phyloP scores from a whole-genome alignment of 2,329 filamentous ascomycete genomes.

The Fusarium pseudoanthophilum region DNA sequence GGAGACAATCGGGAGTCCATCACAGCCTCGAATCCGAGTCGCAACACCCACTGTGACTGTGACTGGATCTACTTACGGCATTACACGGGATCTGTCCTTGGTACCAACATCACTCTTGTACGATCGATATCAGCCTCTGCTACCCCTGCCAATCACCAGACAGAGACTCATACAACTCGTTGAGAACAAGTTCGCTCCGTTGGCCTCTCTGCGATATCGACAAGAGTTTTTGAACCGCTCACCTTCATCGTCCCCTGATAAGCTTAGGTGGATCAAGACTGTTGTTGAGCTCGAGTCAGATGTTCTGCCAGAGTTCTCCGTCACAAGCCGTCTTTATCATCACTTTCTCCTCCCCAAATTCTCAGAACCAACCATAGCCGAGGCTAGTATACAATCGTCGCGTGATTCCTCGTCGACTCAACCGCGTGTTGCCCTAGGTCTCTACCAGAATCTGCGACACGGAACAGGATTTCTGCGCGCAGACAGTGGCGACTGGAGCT shows the following conservation, averaged over 20 bases:
- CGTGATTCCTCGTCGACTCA: constrained; percentile 29
- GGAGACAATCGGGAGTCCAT: constrained; percentile 6
- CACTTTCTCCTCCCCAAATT: constrained; percentile 44
- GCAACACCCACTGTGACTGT: constrained; percentile 52
- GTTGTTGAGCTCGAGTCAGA: constrained; percentile 45
- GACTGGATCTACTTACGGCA: constrained; percentile 54
- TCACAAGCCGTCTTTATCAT: constrained; percentile 52
- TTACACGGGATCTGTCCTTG: constrained; percentile 44
- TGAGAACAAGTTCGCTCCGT: constrained; percentile 52
- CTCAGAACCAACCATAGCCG: constrained; percentile 50
- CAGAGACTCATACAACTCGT: constrained; percentile 52
- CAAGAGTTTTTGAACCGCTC: constrained; percentile 52
- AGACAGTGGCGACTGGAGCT: constrained; percentile 56
- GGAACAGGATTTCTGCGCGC: constrained; percentile 53
- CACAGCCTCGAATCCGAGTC: constrained; percentile 33
- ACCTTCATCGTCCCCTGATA: constrained; percentile 16
- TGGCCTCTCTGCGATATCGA: constrained; percentile 51
- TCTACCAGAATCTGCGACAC: constrained; percentile 48
- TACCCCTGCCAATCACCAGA: constrained; percentile 51
- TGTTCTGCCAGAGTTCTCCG: constrained; percentile 51
- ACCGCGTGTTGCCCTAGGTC: constrained; percentile 48
- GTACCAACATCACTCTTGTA: constrained; percentile 48
- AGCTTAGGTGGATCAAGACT: constrained; percentile 40
- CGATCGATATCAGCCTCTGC: constrained; percentile 54
- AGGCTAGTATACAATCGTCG: constrained; percentile 48